These are phyloP conservation scores for Curvularia eragrostidis DNA, from an alignment of 2,329 filamentous ascomycete genomes.

Conservation along the genomic window DNA sequence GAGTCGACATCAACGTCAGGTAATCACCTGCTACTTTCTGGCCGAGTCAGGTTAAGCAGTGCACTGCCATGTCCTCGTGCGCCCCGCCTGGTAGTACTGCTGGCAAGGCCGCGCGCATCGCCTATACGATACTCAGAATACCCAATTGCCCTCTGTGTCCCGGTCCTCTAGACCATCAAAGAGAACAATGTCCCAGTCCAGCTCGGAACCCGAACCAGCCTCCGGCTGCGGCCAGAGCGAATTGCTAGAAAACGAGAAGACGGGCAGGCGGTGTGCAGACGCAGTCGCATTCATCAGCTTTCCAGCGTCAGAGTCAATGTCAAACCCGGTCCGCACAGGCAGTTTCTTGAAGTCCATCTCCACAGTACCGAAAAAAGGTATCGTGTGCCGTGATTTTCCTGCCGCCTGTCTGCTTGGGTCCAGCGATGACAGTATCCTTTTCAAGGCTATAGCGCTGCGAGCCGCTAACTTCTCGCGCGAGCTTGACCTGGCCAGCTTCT, in stretches of 20 bases:
- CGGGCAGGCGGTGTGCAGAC: conserved; percentile 36
- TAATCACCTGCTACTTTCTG: neutral
- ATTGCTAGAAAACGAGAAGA: conserved; percentile 47
- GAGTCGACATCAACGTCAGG: neutral
- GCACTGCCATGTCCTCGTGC: neutral
- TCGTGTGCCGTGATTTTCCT: conserved; percentile 34
- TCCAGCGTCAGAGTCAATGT: conserved; percentile 39
- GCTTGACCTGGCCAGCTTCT: conserved; percentile 42
- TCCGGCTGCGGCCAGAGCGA: conserved; percentile 39
- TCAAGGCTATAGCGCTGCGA: conserved; percentile 42
- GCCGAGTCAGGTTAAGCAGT: neutral
- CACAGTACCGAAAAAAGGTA: conserved; percentile 47
- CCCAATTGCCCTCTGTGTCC: conserved; percentile 46
- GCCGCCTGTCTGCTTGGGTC: conserved; percentile 35
- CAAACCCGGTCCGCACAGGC: conserved; percentile 39
- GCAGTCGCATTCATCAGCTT: conserved; percentile 35
- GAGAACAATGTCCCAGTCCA: conserved; percentile 46
- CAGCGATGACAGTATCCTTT: conserved; percentile 43
- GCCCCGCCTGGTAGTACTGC: neutral
- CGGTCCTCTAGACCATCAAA: conserved; percentile 46
- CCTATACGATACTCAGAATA: conserved; percentile 15
- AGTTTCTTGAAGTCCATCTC: conserved; percentile 39
- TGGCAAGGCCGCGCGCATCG: neutral
- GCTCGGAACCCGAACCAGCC: conserved; percentile 16
- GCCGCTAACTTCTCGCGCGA: conserved; percentile 45